These are phyloP conservation scores for Polygonum aviculare DNA, from an alignment of 148 eudicot species.

Conservation along the genomic window DNA sequence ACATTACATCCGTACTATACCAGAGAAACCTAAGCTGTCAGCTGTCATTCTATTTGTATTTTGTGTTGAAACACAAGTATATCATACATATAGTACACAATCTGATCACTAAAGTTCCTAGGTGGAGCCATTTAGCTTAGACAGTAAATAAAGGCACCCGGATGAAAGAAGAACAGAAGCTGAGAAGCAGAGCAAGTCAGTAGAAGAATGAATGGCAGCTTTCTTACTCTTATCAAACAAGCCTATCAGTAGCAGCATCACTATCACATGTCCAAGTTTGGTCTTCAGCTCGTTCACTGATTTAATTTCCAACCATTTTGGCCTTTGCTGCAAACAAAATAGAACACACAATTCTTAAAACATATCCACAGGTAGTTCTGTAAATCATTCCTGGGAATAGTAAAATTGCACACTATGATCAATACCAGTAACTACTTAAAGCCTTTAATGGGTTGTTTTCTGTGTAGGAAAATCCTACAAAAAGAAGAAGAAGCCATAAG, in stretches of 20 bases:
- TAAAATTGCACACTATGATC: too few species aligned
- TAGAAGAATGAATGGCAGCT: conserved; percentile 51
- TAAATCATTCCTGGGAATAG: not conserved
- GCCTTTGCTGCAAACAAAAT: conserved; percentile 60
- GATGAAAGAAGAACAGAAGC: conserved; percentile 86
- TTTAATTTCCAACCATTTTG: conserved; percentile 80
- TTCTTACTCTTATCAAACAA: conserved; percentile 80
- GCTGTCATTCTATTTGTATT: not conserved
- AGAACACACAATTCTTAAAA: not conserved
- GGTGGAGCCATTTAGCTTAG: conserved; percentile 56
- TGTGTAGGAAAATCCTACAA: not conserved
- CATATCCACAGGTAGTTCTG: not conserved
- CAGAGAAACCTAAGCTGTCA: not conserved
- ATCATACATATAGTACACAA: not conserved
- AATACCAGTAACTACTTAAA: too few species aligned
- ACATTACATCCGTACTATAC: not conserved
- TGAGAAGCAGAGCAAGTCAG: conserved; percentile 85
- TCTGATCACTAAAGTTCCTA: conserved; percentile 5
- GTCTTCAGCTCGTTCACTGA: conserved; percentile 83
- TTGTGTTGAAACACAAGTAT: not conserved
- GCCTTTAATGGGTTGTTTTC: not conserved
- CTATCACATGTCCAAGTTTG: conserved; percentile 91
- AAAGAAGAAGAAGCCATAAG: not conserved
- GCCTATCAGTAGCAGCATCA: conserved; percentile 87
- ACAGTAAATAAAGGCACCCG: conserved; percentile 63